A percentile compares a stretch with the other conserved stretches of the same genome.
Evolutionary conservation across 768 basidiomycete genomes (phyloP).

Genomic region (Strobilomyces dryophilus): DNA sequence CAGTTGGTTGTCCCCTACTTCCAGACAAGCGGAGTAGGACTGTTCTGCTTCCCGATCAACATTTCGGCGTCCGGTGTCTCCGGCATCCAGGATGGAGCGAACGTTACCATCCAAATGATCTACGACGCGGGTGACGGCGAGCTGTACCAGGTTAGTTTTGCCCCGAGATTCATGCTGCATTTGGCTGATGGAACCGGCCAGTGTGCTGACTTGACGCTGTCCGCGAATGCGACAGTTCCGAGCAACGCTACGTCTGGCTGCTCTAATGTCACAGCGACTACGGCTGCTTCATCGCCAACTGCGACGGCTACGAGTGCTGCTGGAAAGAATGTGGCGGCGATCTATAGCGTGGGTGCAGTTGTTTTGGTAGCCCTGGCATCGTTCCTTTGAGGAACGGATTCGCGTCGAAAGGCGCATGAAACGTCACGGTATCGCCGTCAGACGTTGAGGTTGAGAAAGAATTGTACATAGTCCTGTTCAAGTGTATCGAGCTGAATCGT

Average conservation of each 20-base stretch:
- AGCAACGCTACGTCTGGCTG: slow-evolving; percentile 35
- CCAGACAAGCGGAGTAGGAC: slow-evolving; percentile 51
- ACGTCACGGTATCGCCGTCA: no score
- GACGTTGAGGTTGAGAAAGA: no score
- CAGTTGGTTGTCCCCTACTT: slow-evolving; percentile 45
- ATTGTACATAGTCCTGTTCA: no score
- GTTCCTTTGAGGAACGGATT: slow-evolving; percentile 10
- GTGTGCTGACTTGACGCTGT: slow-evolving; percentile 79
- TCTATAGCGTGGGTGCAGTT: slow-evolving; percentile 8
- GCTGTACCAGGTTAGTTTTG: slow-evolving; percentile 57
- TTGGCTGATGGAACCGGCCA: slow-evolving; percentile 25
- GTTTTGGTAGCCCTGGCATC: slow-evolving; percentile 8
- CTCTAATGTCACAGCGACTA: slow-evolving; percentile 29
- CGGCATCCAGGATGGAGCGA: slow-evolving; percentile 55
- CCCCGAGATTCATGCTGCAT: neutral
- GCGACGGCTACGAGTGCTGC: slow-evolving; percentile 15
- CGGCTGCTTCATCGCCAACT: slow-evolving; percentile 10
- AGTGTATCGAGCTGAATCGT: no score
- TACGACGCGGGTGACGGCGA: slow-evolving; percentile 69
- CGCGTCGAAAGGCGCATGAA: neutral
- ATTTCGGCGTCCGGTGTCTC: slow-evolving; percentile 45
- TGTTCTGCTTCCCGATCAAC: slow-evolving; percentile 65
- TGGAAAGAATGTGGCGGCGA: slow-evolving; percentile 10
- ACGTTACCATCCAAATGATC: slow-evolving; percentile 69
- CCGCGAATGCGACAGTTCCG: slow-evolving; percentile 47